phyloP scores from a whole-genome alignment of 495 filamentous ascomycete species.

The Penicillium bialowiezense region DNA sequence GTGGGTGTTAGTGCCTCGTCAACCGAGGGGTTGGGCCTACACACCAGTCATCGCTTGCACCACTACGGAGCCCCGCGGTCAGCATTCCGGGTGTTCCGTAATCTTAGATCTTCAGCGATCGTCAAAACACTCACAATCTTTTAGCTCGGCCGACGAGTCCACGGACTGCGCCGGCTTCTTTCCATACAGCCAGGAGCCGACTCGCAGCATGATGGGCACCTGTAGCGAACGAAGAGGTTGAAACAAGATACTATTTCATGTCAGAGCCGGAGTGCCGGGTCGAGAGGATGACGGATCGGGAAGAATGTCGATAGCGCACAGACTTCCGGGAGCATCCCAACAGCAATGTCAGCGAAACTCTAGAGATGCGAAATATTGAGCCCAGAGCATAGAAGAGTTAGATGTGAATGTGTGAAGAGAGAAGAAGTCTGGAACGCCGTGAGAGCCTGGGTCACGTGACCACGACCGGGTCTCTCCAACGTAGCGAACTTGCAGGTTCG shows the following conservation, averaged over 20 bases:
- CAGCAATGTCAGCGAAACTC: background rate
- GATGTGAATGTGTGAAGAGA: no score
- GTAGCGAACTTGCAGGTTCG: no score
- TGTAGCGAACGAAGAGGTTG: background rate
- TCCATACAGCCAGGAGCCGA: conserved; percentile 57
- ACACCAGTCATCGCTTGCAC: conserved; percentile 62
- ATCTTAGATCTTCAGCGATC: background rate
- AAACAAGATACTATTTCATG: conserved; percentile 7
- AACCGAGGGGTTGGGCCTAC: background rate
- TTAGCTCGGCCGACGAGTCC: conserved; percentile 55
- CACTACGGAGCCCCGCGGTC: conserved; percentile 41
- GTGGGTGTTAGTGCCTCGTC: background rate
- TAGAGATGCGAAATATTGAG: conserved; percentile 2
- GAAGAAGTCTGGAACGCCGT: no score
- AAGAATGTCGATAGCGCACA: conserved; percentile 25
- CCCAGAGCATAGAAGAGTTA: conserved; percentile 4
- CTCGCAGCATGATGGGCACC: conserved; percentile 33
- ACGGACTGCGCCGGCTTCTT: conserved; percentile 56
- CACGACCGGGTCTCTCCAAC: no score
- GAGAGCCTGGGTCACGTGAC: no score
- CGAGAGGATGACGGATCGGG: conserved; percentile 27
- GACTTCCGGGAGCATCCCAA: conserved; percentile 19
- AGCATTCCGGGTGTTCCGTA: conserved; percentile 17
- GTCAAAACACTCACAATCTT: conserved; percentile 49
- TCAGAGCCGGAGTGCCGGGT: conserved; percentile 5